Conservation (phyloP, 2,329 filamentous ascomycete genomes). For the Neofusicoccum kwambonambiense region DNA sequence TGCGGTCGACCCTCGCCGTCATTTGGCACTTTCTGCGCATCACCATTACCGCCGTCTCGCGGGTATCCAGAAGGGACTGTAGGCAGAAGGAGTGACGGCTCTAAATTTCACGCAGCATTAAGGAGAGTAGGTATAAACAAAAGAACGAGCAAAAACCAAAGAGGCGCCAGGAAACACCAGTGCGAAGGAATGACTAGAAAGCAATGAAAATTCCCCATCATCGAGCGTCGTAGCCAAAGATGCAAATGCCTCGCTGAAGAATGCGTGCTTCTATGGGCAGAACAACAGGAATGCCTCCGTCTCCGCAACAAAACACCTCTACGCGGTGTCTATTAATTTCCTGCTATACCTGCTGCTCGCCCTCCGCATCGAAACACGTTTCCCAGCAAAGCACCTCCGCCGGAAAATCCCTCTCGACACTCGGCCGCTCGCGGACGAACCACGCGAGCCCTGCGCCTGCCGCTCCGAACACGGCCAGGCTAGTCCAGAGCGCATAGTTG, state of each 20-base stretch:
- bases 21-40: background rate
- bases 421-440: constrained; percentile 45
- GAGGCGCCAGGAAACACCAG: constrained; percentile 3
- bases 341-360: constrained; percentile 7
- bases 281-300: constrained; percentile 2
- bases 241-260: constrained; percentile 2
- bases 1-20: background rate
- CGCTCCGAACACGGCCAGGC: constrained; percentile 40
- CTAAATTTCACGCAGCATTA: constrained; percentile 2
- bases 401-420: constrained; percentile 45
- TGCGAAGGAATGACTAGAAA: constrained; percentile 11
- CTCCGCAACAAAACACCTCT: background rate
- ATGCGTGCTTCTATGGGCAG: background rate
- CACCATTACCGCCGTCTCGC: background rate
- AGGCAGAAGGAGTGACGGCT: constrained; percentile 4
- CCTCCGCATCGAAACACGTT: constrained; percentile 46
- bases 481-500: constrained; percentile 47
- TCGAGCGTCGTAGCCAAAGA: constrained; percentile 2
- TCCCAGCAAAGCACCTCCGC: constrained; percentile 46
- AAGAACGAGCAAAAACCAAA: background rate
- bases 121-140: constrained; percentile 3
- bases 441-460: constrained; percentile 45
- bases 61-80: background rate
- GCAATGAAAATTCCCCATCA: constrained; percentile 6
- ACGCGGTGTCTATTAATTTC: background rate